Percentiles rank a stretch among this genome's conserved stretches.
Evolutionary conservation across 495 filamentous ascomycete species (phyloP).

Genomic region (Apiosordaria backusii): DNA sequence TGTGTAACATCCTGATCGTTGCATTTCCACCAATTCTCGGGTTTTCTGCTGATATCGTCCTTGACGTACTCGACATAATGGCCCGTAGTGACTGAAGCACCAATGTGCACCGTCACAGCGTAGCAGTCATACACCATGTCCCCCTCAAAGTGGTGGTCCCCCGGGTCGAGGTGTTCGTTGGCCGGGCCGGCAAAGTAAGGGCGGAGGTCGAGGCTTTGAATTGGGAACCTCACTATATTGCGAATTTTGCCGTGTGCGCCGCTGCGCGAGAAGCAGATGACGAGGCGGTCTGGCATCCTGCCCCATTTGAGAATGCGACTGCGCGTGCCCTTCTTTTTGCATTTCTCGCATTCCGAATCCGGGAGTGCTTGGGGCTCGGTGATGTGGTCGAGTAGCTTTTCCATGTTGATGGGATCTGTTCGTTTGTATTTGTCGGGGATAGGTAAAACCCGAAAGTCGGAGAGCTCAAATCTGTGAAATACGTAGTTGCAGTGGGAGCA

Average conservation of each 20-base stretch:
- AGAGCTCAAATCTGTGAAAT: not conserved
- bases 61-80: constrained; percentile 45
- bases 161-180: not conserved
- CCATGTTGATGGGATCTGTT: not conserved
- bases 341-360: constrained; percentile 30
- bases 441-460: not conserved
- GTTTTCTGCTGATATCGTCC: constrained; percentile 27
- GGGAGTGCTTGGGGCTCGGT: not conserved
- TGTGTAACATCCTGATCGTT: constrained; percentile 30
- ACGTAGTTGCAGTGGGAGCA: constrained; percentile 23
- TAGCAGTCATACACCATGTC: constrained; percentile 43
- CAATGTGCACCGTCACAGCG: constrained; percentile 42
- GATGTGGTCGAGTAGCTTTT: not conserved
- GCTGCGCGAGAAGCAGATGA: constrained; percentile 28
- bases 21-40: constrained; percentile 33
- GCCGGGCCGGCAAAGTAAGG: constrained; percentile 25
- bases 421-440: not conserved
- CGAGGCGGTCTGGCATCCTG: constrained; percentile 35
- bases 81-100: constrained; percentile 28
- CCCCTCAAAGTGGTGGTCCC: constrained; percentile 24
- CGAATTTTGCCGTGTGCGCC: constrained; percentile 22
- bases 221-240: constrained; percentile 33
- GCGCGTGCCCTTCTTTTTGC: constrained; percentile 22
- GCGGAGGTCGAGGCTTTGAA: constrained; percentile 35
- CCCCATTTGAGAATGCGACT: constrained; percentile 32